A percentile compares a stretch with the other conserved stretches of the same genome.
These are phyloP conservation scores for Lotus japonicus DNA, from an alignment of 306 rosid species.

Conservation along the genomic window DNA sequence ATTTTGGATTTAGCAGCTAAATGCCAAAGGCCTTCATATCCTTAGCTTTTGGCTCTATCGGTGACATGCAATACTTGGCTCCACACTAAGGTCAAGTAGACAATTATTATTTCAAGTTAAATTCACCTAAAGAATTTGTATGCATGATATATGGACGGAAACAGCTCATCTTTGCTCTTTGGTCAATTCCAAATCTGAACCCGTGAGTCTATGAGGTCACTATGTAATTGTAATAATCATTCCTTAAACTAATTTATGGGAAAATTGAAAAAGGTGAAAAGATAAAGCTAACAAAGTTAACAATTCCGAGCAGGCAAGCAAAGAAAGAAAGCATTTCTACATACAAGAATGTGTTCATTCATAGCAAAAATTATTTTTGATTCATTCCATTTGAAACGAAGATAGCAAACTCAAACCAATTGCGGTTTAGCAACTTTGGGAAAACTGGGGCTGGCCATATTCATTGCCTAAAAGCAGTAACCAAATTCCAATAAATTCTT, in stretches of 20 bases:
- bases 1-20: constrained; percentile 29
- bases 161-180: constrained; percentile 23
- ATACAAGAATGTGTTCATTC: not conserved
- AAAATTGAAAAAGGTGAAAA: not conserved
- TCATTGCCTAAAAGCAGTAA: constrained; percentile 23
- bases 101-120: constrained; percentile 1
- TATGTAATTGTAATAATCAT: not conserved
- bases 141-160: not conserved
- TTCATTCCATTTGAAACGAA: constrained; percentile 11
- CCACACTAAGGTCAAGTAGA: constrained; percentile 18
- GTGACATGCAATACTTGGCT: constrained; percentile 5
- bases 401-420: constrained; percentile 16
- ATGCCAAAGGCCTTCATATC: constrained; percentile 12
- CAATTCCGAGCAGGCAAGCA: constrained; percentile 7
- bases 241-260: not conserved
- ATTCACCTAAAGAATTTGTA: not conserved
- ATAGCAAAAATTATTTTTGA: not conserved
- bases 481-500: constrained; percentile 57
- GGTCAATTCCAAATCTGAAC: not conserved
- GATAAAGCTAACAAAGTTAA: not conserved
- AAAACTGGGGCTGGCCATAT: constrained; percentile 13
- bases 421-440: constrained; percentile 16
- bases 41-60: constrained; percentile 19
- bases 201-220: constrained; percentile 24
- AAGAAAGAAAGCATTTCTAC: not conserved